Percentiles rank a stretch among this genome's conserved stretches.
phyloP scores from a whole-genome alignment of 2,329 filamentous ascomycete genomes.

The Byssochlamys sp. region DNA sequence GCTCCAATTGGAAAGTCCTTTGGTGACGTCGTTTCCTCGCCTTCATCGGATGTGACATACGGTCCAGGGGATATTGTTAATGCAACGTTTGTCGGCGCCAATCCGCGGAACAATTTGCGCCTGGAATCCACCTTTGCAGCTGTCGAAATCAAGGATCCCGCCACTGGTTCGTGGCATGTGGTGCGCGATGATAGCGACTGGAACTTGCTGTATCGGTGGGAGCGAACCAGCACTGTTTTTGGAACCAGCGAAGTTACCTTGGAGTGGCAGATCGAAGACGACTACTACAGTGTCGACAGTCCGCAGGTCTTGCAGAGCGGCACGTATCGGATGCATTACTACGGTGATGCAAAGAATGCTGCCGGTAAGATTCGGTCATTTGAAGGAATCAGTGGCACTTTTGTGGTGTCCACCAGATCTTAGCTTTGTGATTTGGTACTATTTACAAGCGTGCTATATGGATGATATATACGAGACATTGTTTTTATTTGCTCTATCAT shows the following conservation, averaged over 20 bases:
- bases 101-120: constrained; percentile 77
- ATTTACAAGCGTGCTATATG: background rate
- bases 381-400: constrained; percentile 52
- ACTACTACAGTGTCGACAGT: constrained; percentile 35
- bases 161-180: constrained; percentile 49
- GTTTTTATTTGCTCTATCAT: background rate
- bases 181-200: constrained; percentile 71
- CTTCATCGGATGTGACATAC: constrained; percentile 48
- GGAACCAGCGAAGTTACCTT: constrained; percentile 71
- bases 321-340: constrained; percentile 71
- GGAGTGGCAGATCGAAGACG: constrained; percentile 65
- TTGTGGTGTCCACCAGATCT: constrained; percentile 20
- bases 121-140: constrained; percentile 69
- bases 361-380: constrained; percentile 56
- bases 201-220: constrained; percentile 74
- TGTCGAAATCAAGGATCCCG: constrained; percentile 53
- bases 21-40: constrained; percentile 53
- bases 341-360: constrained; percentile 66
- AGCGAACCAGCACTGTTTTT: constrained; percentile 56
- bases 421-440: background rate
- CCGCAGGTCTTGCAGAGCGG: constrained; percentile 40
- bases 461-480: background rate
- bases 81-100: constrained; percentile 71
- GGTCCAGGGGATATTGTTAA: constrained; percentile 52
- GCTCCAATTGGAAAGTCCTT: constrained; percentile 58